A percentile compares a stretch with the other conserved stretches of the same genome.
Conservation (phyloP, 345 rosid genomes). For the Citrus cavaleriei region DNA sequence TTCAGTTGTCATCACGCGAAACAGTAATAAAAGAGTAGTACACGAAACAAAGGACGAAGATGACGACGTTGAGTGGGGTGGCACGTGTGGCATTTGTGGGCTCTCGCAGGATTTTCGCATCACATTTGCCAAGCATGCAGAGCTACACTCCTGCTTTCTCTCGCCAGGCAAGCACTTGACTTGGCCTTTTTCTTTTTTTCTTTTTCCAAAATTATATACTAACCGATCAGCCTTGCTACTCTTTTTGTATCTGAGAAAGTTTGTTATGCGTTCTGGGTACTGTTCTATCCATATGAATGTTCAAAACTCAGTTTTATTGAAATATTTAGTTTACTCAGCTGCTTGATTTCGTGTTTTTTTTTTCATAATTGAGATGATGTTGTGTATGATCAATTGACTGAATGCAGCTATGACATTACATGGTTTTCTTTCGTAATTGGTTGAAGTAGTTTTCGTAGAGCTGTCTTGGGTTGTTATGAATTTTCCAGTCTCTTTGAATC, state of each 20-base stretch:
- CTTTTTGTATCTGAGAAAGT: not conserved
- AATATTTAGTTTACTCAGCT: not conserved
- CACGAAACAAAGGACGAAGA: not conserved
- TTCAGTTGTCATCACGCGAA: not conserved
- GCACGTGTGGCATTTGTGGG: slow-evolving; percentile 17
- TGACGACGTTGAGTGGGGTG: slow-evolving; percentile 9
- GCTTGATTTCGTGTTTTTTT: not conserved
- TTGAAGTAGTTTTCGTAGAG: not conserved
- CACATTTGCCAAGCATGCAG: slow-evolving; percentile 29
- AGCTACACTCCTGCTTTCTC: slow-evolving; percentile 12
- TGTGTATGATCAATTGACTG: not conserved
- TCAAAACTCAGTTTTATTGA: not conserved
- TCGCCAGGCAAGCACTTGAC: slow-evolving; percentile 15
- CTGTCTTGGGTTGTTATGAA: not conserved
- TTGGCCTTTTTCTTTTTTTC: no score
- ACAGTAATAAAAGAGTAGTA: not conserved
- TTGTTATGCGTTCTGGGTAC: not conserved
- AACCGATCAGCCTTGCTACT: not conserved
- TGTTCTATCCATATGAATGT: not conserved
- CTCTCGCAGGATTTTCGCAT: not conserved
- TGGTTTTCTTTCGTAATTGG: not conserved
- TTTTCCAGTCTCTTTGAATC: not conserved
- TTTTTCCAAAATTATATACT: not conserved
- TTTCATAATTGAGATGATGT: not conserved
- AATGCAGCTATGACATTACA: not conserved